Evolutionary conservation across 176 grass and related monocot species (phyloP).

Genomic region (Raddia guianensis): DNA sequence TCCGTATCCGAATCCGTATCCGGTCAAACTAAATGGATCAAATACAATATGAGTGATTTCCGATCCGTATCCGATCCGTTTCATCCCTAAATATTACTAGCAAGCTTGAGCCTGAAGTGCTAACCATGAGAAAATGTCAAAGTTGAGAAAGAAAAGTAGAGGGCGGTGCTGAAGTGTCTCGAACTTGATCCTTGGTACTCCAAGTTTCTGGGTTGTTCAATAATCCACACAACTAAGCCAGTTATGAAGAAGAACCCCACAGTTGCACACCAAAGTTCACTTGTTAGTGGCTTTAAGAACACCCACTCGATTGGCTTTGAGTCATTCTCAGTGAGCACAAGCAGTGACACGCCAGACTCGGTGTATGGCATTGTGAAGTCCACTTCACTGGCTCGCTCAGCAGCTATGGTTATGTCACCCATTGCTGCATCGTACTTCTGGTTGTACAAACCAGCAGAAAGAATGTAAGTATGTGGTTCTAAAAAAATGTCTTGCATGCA

Average conservation of each 20-base stretch:
- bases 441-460: too few species aligned
- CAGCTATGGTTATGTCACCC: constrained; percentile 65
- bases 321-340: constrained; percentile 43
- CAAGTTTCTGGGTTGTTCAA: not conserved
- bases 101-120: too few species aligned
- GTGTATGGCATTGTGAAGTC: constrained; percentile 76
- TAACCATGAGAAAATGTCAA: constrained; percentile 46
- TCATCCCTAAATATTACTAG: too few species aligned
- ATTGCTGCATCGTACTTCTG: constrained; percentile 62
- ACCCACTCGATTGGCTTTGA: constrained; percentile 40
- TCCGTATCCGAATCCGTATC: too few species aligned
- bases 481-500: not conserved
- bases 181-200: constrained; percentile 1
- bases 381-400: constrained; percentile 41
- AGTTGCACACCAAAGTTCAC: constrained; percentile 48
- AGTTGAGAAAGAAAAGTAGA: constrained; percentile 66
- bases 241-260: constrained; percentile 45
- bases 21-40: too few species aligned
- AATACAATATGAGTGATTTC: too few species aligned
- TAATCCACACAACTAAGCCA: constrained; percentile 39
- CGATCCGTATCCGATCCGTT: too few species aligned
- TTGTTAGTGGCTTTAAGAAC: constrained; percentile 49
- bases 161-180: constrained; percentile 45
- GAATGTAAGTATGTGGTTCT: not conserved
- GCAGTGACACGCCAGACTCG: constrained; percentile 63